Conservation (phyloP, 441 rosid genomes). For the Monsonia emarginata region DNA sequence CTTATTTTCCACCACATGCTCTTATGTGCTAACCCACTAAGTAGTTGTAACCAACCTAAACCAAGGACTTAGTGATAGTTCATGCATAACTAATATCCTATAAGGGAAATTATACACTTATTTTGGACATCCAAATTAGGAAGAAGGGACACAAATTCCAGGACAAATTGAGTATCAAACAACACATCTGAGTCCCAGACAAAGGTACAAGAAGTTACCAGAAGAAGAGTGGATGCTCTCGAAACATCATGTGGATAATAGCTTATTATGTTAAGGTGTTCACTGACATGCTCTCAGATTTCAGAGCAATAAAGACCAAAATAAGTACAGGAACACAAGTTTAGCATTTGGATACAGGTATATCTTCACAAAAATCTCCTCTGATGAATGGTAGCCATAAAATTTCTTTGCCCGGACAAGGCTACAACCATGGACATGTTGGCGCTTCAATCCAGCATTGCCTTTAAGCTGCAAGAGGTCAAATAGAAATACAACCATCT, state of each 20-base stretch:
- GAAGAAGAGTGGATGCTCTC: conserved; percentile 74
- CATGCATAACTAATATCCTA: too few relatives aligned
- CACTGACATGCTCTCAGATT: conserved; percentile 8
- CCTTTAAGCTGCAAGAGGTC: conserved; percentile 52
- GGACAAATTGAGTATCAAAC: background rate
- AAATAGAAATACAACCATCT: conserved; percentile 18
- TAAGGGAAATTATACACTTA: too few relatives aligned
- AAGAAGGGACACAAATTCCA: too few relatives aligned
- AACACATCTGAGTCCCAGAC: background rate
- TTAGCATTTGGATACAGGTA: conserved; percentile 57
- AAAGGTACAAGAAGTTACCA: conserved; percentile 38
- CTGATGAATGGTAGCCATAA: conserved; percentile 77
- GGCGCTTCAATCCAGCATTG: conserved; percentile 56
- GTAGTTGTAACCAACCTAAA: too few relatives aligned
- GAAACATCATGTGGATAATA: conserved; percentile 79
- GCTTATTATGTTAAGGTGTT: conserved; percentile 49
- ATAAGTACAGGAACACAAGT: background rate
- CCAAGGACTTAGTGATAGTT: too few relatives aligned
- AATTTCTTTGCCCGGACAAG: conserved; percentile 76
- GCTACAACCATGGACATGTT: conserved; percentile 75
- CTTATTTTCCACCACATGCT: too few relatives aligned
- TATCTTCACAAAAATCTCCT: conserved; percentile 83
- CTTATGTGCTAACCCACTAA: too few relatives aligned
- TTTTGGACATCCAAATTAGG: too few relatives aligned
- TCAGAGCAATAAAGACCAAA: background rate